phyloP scores from a whole-genome alignment of 371 early-diverging fungal species.

The Mortierella sp. region DNA sequence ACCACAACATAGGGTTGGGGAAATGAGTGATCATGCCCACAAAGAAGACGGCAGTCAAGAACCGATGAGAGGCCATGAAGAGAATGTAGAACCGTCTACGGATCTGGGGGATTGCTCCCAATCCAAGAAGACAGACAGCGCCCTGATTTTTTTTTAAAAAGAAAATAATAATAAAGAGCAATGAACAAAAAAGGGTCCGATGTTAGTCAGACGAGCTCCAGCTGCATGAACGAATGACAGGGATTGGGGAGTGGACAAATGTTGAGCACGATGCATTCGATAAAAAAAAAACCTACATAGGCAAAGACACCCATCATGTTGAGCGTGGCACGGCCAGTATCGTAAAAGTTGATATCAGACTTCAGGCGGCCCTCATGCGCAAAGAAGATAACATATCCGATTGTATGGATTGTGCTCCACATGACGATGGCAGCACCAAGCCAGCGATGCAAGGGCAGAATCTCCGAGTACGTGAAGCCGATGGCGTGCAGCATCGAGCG shows the following conservation, averaged over 20 bases:
- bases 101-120: conserved; percentile 36
- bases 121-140: conserved; percentile 37
- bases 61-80: conserved; percentile 39
- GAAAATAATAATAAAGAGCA: neutral
- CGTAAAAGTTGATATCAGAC: conserved; percentile 31
- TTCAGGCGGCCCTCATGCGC: conserved; percentile 11
- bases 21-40: conserved; percentile 32
- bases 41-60: conserved; percentile 38
- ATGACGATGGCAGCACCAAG: conserved; percentile 40
- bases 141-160: conserved; percentile 13
- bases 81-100: conserved; percentile 38
- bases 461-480: conserved; percentile 50
- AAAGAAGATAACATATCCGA: conserved; percentile 32
- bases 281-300: conserved; percentile 27
- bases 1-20: conserved; percentile 47
- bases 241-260: neutral
- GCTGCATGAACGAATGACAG: neutral
- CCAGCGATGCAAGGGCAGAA: conserved; percentile 50
- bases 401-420: conserved; percentile 40
- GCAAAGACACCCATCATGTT: conserved; percentile 52
- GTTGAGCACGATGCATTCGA: neutral
- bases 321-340: conserved; percentile 28
- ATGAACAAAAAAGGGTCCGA: neutral
- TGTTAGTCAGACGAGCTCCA: neutral
- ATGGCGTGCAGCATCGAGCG: conserved; percentile 53